A percentile compares a stretch with the other conserved stretches of the same genome.
phyloP scores from a whole-genome alignment of 2,329 filamentous ascomycete genomes.

The Endoconidiophora polonica region DNA sequence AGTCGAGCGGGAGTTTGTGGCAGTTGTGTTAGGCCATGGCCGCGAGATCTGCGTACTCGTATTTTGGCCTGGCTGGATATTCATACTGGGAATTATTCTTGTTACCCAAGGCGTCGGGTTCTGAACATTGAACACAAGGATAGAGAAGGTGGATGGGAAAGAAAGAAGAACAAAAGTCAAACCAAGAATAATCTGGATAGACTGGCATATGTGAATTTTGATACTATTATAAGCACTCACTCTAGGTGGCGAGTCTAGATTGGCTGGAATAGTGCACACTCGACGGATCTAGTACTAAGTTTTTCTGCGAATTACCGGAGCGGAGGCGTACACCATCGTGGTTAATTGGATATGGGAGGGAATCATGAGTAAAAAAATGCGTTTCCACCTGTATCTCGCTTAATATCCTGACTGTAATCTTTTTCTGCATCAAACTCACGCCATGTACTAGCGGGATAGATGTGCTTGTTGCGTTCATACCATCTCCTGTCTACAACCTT shows the following conservation, averaged over 20 bases:
- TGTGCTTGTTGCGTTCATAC: constrained; percentile 97
- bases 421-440: constrained; percentile 83
- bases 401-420: constrained; percentile 61
- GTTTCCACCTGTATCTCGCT: constrained; percentile 77
- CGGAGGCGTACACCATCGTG: no score
- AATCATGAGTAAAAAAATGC: constrained; percentile 64
- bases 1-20: constrained; percentile 32
- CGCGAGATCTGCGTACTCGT: constrained; percentile 32
- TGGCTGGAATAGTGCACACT: not conserved
- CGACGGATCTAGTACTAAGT: no score
- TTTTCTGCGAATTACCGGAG: no score
- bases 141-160: no score
- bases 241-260: constrained; percentile 5
- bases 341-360: not conserved
- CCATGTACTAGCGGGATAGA: constrained; percentile 92
- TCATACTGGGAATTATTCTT: constrained; percentile 21
- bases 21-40: constrained; percentile 32
- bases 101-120: constrained; percentile 4
- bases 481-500: constrained; percentile 93
- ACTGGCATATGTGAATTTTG: no score
- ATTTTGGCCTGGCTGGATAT: constrained; percentile 41
- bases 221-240: no score
- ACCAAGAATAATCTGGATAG: no score
- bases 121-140: not conserved
- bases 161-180: no score